Percentiles rank a stretch among this genome's conserved stretches.
Conservation (phyloP, 768 basidiomycete genomes). For the Russula virescens region DNA sequence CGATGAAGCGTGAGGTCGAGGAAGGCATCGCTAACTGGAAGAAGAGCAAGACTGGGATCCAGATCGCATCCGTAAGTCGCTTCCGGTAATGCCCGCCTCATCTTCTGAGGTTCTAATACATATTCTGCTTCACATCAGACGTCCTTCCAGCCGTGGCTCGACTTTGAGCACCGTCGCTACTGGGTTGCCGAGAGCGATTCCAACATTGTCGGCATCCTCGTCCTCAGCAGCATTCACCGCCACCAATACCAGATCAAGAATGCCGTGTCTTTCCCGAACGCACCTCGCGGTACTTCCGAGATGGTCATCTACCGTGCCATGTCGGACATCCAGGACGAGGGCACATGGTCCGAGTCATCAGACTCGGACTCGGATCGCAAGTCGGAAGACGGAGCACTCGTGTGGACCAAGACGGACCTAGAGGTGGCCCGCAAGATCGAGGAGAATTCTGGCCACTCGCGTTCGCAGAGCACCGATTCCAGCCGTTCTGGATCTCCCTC, state of each 20-base stretch:
- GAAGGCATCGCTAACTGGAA: slow-evolving; percentile 54
- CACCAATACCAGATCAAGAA: slow-evolving; percentile 53
- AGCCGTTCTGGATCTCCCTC: neutral
- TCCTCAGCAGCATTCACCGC: slow-evolving; percentile 43
- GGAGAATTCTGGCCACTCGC: slow-evolving; percentile 3
- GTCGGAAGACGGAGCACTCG: slow-evolving; percentile 6
- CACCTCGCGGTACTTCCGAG: slow-evolving; percentile 52
- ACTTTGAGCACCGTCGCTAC: slow-evolving; percentile 50
- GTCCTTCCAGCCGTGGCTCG: slow-evolving; percentile 49
- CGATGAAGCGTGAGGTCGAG: slow-evolving; percentile 44
- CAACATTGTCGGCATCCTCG: slow-evolving; percentile 44
- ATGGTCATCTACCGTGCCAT: slow-evolving; percentile 45
- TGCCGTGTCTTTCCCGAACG: slow-evolving; percentile 45
- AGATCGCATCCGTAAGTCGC: slow-evolving; percentile 35
- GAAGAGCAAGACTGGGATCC: slow-evolving; percentile 45
- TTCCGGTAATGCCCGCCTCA: fast-evolving
- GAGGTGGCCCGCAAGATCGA: slow-evolving; percentile 8
- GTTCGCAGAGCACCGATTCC: slow-evolving; percentile 12
- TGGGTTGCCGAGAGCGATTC: slow-evolving; percentile 43
- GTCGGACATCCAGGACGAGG: slow-evolving; percentile 36
- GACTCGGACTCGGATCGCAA: neutral
- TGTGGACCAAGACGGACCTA: slow-evolving; percentile 5
- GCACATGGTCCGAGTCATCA: neutral
- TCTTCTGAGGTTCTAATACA: neutral
- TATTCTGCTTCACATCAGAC: slow-evolving; percentile 30